phyloP scores from a whole-genome alignment of 345 rosid species.

The Pistacia integerrima region DNA sequence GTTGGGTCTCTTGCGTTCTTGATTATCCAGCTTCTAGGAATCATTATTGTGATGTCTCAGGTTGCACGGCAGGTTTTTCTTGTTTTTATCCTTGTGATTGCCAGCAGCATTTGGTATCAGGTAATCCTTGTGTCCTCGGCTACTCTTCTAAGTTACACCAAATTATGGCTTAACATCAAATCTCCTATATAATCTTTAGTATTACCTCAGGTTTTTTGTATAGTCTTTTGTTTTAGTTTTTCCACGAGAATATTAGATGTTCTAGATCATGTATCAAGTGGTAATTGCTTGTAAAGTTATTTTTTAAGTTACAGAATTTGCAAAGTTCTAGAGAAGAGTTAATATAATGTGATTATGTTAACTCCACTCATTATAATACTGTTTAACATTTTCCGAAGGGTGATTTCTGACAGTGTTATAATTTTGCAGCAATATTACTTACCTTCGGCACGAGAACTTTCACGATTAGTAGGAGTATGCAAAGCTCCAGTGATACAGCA shows the following conservation, averaged over 20 bases:
- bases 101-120: slow-evolving; percentile 76
- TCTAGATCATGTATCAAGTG: no score
- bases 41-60: slow-evolving; percentile 77
- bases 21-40: slow-evolving; percentile 61
- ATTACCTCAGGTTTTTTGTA: no score
- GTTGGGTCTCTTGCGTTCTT: slow-evolving; percentile 49
- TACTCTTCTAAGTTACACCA: neutral
- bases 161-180: neutral
- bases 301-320: neutral
- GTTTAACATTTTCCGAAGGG: no score
- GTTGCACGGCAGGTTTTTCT: slow-evolving; percentile 82
- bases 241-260: no score
- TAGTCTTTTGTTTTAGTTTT: no score
- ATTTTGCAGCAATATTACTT: slow-evolving; percentile 68
- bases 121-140: slow-evolving; percentile 33
- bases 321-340: neutral
- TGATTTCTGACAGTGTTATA: no score
- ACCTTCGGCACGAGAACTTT: slow-evolving; percentile 69
- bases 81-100: slow-evolving; percentile 64
- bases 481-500: slow-evolving; percentile 84
- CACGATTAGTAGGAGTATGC: slow-evolving; percentile 75
- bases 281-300: neutral
- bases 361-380: neutral
- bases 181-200: neutral
- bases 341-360: neutral